These are phyloP conservation scores for Daldinia bambusicola DNA, from an alignment of 495 filamentous ascomycete genomes.

Conservation along the genomic window DNA sequence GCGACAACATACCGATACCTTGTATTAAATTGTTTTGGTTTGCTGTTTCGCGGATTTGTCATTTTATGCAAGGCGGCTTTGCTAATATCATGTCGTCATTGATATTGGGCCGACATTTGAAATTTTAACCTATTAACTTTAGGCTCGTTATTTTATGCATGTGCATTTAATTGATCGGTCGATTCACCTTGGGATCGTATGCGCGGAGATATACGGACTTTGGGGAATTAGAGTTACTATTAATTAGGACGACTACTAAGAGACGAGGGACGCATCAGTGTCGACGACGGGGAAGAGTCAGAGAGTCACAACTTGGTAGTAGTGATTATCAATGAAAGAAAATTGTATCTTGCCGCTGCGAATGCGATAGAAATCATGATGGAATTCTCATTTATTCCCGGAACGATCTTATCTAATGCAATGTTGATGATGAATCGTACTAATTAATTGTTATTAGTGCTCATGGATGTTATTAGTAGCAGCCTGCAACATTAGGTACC, in stretches of 20 bases:
- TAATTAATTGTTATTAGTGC: background rate
- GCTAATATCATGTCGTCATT: constrained; percentile 28
- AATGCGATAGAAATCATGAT: constrained; percentile 20
- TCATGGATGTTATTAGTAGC: constrained; percentile 3
- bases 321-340: constrained; percentile 22
- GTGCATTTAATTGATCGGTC: constrained; percentile 25
- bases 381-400: background rate
- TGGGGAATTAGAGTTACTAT: constrained; percentile 1
- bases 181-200: constrained; percentile 24
- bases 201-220: constrained; percentile 30
- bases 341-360: background rate
- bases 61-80: constrained; percentile 35
- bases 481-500: no score
- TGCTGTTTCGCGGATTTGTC: constrained; percentile 25
- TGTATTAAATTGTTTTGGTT: constrained; percentile 10
- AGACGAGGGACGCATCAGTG: background rate
- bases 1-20: background rate
- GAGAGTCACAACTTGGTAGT: constrained; percentile 15
- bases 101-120: background rate
- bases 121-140: background rate
- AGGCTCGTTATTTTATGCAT: constrained; percentile 22
- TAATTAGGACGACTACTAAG: background rate
- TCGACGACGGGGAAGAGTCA: constrained; percentile 30
- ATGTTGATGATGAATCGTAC: constrained; percentile 31
- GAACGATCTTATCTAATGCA: background rate